phyloP scores from a whole-genome alignment of 495 filamentous ascomycete species.

The Cudoniella acicularis region DNA sequence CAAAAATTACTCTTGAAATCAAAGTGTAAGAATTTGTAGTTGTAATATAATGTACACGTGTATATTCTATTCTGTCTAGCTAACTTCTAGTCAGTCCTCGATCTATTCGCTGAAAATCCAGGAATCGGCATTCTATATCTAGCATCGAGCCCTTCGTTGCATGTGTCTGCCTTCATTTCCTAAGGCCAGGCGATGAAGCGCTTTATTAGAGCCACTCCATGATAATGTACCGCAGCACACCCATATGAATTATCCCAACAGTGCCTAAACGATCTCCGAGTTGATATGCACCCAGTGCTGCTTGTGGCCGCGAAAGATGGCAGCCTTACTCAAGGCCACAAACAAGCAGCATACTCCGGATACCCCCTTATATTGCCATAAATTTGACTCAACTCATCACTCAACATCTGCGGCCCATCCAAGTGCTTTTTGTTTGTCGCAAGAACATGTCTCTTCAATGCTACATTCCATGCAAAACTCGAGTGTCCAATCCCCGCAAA shows the following conservation, averaged over 20 bases:
- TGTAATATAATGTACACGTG: not conserved
- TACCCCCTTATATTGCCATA: conserved; percentile 19
- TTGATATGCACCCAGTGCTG: no score
- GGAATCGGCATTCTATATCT: not conserved
- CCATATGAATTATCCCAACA: not conserved
- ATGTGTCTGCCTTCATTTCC: not conserved
- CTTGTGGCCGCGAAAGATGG: not conserved
- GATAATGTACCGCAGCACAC: not conserved
- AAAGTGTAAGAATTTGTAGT: no score
- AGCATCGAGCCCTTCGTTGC: not conserved
- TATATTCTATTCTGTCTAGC: not conserved
- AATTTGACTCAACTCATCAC: conserved; percentile 20
- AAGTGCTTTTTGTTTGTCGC: conserved; percentile 1
- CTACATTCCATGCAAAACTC: conserved; percentile 19
- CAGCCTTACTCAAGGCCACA: conserved; percentile 18
- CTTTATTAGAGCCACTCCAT: not conserved
- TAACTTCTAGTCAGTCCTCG: not conserved
- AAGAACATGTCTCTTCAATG: conserved; percentile 18
- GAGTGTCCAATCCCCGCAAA: conserved; percentile 23
- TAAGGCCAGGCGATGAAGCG: not conserved
- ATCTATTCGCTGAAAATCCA: not conserved
- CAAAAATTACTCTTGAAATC: no score
- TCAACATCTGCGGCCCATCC: conserved; percentile 10
- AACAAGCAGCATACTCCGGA: conserved; percentile 20
- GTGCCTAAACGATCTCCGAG: not conserved